Percentiles rank a stretch among this genome's conserved stretches.
Conservation (phyloP, 1,139 yeast genomes). For the Candida sanyaensis region DNA sequence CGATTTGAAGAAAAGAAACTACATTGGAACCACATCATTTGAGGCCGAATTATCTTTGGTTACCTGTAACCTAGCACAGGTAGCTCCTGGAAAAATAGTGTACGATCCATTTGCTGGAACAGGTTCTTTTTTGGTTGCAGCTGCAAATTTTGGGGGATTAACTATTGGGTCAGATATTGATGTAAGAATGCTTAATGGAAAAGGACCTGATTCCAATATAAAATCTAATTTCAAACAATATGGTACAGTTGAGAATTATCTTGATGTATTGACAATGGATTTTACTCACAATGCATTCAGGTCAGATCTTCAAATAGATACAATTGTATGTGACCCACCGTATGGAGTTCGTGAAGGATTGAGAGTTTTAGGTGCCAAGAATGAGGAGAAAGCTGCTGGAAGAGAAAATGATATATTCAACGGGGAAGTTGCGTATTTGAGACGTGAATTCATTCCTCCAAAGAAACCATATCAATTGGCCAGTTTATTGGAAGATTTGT, state of each 20-base stretch:
- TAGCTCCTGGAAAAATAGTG: slow-evolving; percentile 60
- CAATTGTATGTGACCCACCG: slow-evolving; percentile 95
- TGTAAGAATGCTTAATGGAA: slow-evolving; percentile 79
- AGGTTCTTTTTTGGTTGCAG: slow-evolving; percentile 90
- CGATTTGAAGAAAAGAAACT: slow-evolving; percentile 79
- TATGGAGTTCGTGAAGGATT: slow-evolving; percentile 97
- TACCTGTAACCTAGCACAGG: slow-evolving; percentile 85
- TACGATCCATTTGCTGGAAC: slow-evolving; percentile 98
- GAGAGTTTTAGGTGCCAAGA: slow-evolving; percentile 85
- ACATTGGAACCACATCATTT: slow-evolving; percentile 95
- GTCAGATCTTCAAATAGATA: slow-evolving; percentile 60
- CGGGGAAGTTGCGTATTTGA: slow-evolving; percentile 75
- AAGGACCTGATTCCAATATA: slow-evolving; percentile 51
- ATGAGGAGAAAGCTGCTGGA: slow-evolving; percentile 57
- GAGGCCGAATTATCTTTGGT: slow-evolving; percentile 86
- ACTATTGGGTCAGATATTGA: slow-evolving; percentile 92
- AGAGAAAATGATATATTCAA: slow-evolving; percentile 70
- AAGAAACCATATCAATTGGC: slow-evolving; percentile 88
- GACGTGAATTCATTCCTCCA: slow-evolving; percentile 87
- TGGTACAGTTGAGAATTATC: slow-evolving; percentile 52
- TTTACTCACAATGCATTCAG: slow-evolving; percentile 89
- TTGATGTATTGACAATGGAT: slow-evolving; percentile 89
- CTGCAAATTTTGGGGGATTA: slow-evolving; percentile 80
- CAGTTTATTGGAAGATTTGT: slow-evolving; percentile 71
- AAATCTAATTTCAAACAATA: slow-evolving; percentile 76